A percentile compares a stretch with the other conserved stretches of the same genome.
phyloP scores from a whole-genome alignment of 2,329 filamentous ascomycete species.

The Trichothecium sympodiale region DNA sequence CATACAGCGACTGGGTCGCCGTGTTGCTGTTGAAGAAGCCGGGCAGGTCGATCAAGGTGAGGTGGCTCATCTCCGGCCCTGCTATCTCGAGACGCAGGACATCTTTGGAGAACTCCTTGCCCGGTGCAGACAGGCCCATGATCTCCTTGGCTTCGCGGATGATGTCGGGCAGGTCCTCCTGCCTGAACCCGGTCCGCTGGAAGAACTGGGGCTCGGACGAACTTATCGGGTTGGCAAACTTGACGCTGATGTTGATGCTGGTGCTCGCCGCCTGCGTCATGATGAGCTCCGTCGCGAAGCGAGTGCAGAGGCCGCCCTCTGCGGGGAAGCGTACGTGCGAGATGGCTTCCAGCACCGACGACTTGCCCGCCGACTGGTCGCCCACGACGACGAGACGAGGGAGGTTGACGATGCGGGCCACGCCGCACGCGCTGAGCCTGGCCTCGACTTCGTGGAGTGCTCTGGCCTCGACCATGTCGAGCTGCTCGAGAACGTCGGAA shows the following conservation, averaged over 20 bases:
- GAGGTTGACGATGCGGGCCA: conserved; percentile 32
- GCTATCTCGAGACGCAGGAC: conserved; percentile 34
- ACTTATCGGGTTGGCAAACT: conserved; percentile 13
- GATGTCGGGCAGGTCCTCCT: conserved; percentile 31
- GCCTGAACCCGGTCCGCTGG: conserved; percentile 21
- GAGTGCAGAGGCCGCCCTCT: conserved; percentile 44
- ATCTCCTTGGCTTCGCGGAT: conserved; percentile 37
- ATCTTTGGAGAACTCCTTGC: conserved; percentile 29
- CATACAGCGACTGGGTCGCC: conserved; percentile 18
- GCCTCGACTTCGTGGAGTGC: conserved; percentile 42
- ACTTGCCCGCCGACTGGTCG: conserved; percentile 51
- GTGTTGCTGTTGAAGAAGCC: conserved; percentile 27
- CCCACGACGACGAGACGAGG: conserved; percentile 49
- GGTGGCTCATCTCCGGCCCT: conserved; percentile 28
- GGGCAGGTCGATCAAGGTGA: conserved; percentile 45
- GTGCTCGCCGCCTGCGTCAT: conserved; percentile 28
- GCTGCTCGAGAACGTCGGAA: conserved; percentile 22
- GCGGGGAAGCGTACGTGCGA: conserved; percentile 48
- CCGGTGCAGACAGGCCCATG: conserved; percentile 30
- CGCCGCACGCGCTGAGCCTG: conserved; percentile 35
- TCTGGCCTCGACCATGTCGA: conserved; percentile 31
- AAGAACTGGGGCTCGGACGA: conserved; percentile 11
- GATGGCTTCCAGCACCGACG: conserved; percentile 54
- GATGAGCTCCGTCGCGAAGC: conserved; percentile 50
- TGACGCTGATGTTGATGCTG: conserved; percentile 31